Evolutionary conservation across 2,329 filamentous ascomycete species (phyloP), one percentile per base, ranked within the genome.

Genomic region (Cordyceps cicadae): DNA sequence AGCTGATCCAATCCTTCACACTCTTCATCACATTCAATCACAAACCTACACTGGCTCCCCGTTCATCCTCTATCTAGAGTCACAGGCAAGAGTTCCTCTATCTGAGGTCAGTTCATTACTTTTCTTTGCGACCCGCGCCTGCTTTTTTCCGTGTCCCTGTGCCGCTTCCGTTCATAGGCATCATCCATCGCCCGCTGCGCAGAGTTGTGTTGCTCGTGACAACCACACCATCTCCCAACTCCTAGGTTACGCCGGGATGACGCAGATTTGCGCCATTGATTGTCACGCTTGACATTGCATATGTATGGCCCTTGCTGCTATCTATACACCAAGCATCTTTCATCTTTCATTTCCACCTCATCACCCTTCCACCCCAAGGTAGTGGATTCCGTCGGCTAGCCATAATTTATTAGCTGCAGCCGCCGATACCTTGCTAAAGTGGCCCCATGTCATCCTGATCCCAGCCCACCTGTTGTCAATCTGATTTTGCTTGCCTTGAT

Each of bases 61-160:
- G 11, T 43, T 58, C 55, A 58, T 51, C 55, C 34, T 9, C 29
- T 26, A 24, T 49, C 19, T n/a, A 11, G 32, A 50, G 21, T 48
- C 19, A 15, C 41, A 49, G 24, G 21, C 50, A 12, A 15, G 34
- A 34, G 46, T 51, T 32, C 43, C 3, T 19, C 21, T 63, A 65
- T 67, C 67, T 65, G 68, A 72, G 70, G 70, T 70, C 67, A 71
- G 69, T 66, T 64, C 64, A 68, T 65, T 67, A 63, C 68, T 70
- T 70, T 49, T 17, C 12, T 9, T 51, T 32, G 21, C 46, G 1
- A 21, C 34, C 21, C 46, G 48, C 54, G 53, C 48, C 37, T 58
- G 5, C 29, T 39, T 54, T 58, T 51, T 59, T 54, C 6, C 5
- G n/a, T 50, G 17, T 43, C 52, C 39, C n/a, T 29, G n/a, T 55